Base-by-base conservation (phyloP, 2,329 filamentous ascomycete species). In the Chaetoscypha palmicola region DNA sequence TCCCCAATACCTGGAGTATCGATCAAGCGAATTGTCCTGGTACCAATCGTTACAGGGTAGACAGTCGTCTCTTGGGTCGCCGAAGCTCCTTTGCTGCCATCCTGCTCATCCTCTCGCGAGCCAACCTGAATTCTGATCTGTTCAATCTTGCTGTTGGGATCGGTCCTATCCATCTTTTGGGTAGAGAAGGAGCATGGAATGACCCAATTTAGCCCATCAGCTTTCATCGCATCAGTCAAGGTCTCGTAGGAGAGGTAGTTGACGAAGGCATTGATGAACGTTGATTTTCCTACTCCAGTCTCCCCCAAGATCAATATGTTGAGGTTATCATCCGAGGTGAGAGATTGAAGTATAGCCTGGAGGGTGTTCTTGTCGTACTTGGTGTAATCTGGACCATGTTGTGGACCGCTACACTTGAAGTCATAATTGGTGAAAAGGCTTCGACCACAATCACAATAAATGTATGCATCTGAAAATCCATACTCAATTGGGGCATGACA, bases 251-350 rank as follows among this genome's bases (percentile, higher is more conserved):
- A 56, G 3, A 72, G 45, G 43, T 72, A 72, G 47, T 73, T 73
- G 49, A 67, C 51, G 24, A 72, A 69, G 0, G 68, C 64, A 36
- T 72, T 73, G 54, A 73, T 71, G 32, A 66, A 73, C 0, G 70
- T 72, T 1, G 66, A 69, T 41, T 73, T 73, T 0, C 70, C 70
- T 0, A 71, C 70, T 0, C 69, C 70, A 0, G 69, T 70, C 49
- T 72, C 68, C 0, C 70, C 69, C 0, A 73, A 56, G 3, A 73
- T 64, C 19, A 73, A 47, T 14, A 73, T 68, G 33, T 71, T 72
- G 20, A 65, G 41, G 14, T 63, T 54, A 2, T 64, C 54, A 5
- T 50, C 50, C 12, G 55, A 52, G 12, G 57, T 47, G 2, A 66
- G 55, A 16, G 31, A 43, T 12, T 53, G 37, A 1, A 62, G 55